Evolutionary conservation across 805 yeast species (phyloP).

Genomic region (Candida stauntonica): DNA sequence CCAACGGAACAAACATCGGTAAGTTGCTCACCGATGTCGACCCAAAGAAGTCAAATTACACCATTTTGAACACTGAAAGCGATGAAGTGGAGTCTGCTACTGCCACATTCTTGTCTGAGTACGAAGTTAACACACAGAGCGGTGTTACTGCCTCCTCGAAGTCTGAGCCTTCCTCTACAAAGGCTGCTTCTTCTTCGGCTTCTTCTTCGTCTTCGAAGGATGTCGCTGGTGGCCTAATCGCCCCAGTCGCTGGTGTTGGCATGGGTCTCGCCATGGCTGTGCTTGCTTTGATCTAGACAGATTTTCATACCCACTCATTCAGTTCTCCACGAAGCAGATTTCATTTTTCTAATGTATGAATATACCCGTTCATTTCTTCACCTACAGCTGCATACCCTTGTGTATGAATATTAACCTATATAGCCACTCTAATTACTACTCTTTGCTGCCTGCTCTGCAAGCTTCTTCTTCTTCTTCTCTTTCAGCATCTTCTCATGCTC

Average conservation of each 20-base stretch:
- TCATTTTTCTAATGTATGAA: too few relatives aligned
- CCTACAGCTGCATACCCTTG: too few relatives aligned
- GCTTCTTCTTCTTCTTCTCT: constrained; percentile 16
- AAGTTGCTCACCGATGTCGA: constrained; percentile 36
- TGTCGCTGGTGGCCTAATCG: constrained; percentile 6
- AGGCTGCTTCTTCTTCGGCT: constrained; percentile 17
- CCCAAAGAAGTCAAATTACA: constrained; percentile 35
- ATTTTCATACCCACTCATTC: too few relatives aligned
- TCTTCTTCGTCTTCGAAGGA: constrained; percentile 8
- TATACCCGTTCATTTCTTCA: too few relatives aligned
- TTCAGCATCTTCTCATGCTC: constrained; percentile 70
- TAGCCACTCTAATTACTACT: too few relatives aligned
- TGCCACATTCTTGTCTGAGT: constrained; percentile 33
- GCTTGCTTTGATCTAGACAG: constrained; percentile 9
- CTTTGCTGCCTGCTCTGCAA: too few relatives aligned
- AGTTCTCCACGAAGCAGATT: not conserved
- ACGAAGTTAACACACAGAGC: constrained; percentile 34
- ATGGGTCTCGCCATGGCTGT: constrained; percentile 6
- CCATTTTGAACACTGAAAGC: constrained; percentile 35
- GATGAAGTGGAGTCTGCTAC: constrained; percentile 32
- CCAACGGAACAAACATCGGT: constrained; percentile 41
- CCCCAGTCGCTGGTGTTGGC: constrained; percentile 5
- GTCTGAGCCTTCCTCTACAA: constrained; percentile 18
- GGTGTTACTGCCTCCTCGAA: constrained; percentile 18
- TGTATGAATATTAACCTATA: too few relatives aligned